Evolutionary conservation across 192 early-diverging fungal species (phyloP).

Genomic region (Gonapodya prolifera): DNA sequence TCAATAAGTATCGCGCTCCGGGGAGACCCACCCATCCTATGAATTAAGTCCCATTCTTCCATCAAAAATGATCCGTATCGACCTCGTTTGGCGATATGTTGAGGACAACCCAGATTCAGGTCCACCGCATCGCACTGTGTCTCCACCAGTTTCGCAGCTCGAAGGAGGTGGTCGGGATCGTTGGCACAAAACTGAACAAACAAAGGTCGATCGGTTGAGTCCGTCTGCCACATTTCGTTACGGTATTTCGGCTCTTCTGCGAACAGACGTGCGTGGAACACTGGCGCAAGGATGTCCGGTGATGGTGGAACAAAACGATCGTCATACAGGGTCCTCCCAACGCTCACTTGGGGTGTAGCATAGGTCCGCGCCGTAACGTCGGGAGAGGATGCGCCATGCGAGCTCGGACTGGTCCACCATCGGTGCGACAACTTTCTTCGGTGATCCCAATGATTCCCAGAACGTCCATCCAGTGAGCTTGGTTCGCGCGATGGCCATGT

Average conservation of each 20-base stretch:
- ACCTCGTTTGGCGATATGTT: constrained; percentile 82
- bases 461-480: neutral
- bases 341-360: no score
- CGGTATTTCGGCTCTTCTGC: constrained; percentile 50
- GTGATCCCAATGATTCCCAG: constrained; percentile 12
- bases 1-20: no score
- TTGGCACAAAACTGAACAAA: constrained; percentile 84
- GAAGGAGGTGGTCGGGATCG: constrained; percentile 68
- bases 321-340: no score
- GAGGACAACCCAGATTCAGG: constrained; percentile 93
- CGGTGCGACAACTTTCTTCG: constrained; percentile 74
- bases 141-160: constrained; percentile 70
- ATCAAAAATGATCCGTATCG: constrained; percentile 87
- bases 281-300: no score
- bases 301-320: no score
- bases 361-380: constrained; percentile 70
- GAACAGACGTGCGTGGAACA: constrained; percentile 91
- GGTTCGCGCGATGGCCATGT: no score
- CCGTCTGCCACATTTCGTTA: constrained; percentile 57
- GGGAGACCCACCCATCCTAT: constrained; percentile 24
- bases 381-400: constrained; percentile 84
- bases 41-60: constrained; percentile 86
- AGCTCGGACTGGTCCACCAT: constrained; percentile 96
- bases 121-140: constrained; percentile 85
- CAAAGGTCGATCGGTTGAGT: constrained; percentile 73